Conservation (phyloP, 2,329 filamentous ascomycete genomes). For the Calonectria fujianensis region DNA sequence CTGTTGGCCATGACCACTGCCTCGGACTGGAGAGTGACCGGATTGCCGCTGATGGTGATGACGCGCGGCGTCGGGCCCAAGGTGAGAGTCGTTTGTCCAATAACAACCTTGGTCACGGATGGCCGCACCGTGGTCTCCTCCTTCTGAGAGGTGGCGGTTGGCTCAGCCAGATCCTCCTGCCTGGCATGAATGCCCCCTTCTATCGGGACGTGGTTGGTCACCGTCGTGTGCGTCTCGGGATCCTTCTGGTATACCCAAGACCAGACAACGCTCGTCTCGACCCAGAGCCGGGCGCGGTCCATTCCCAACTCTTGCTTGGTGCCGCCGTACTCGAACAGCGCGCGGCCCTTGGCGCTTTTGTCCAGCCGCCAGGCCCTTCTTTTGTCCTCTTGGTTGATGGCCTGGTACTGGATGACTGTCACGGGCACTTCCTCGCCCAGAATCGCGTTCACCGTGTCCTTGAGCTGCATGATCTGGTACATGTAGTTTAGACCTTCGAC, state of each 20-base stretch:
- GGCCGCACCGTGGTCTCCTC: not conserved
- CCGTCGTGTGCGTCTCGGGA: not conserved
- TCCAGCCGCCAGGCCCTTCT: not conserved
- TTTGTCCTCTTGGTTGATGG: not conserved
- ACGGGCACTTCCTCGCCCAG: not conserved
- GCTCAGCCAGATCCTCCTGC: not conserved
- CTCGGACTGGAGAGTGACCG: constrained; percentile 8
- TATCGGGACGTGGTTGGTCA: not conserved
- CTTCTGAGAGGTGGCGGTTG: not conserved
- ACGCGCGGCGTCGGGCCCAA: constrained; percentile 12
- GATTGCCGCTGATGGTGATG: constrained; percentile 4
- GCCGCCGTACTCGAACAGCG: constrained; percentile 9
- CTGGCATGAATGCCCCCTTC: not conserved
- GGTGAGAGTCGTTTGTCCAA: constrained; percentile 13
- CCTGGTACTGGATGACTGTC: constrained; percentile 6
- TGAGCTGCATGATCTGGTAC: not conserved
- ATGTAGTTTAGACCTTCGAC: not conserved
- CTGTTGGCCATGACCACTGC: constrained; percentile 10
- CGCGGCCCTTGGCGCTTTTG: not conserved
- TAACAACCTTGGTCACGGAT: constrained; percentile 18
- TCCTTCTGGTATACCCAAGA: not conserved
- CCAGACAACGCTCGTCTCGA: not conserved
- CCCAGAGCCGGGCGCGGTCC: not conserved
- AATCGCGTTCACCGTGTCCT: not conserved
- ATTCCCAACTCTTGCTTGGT: not conserved